Percentiles rank a stretch among this genome's conserved stretches.
Evolutionary conservation across 2,329 filamentous ascomycete species (phyloP).

Genomic region (Cladophialophora carrionii): DNA sequence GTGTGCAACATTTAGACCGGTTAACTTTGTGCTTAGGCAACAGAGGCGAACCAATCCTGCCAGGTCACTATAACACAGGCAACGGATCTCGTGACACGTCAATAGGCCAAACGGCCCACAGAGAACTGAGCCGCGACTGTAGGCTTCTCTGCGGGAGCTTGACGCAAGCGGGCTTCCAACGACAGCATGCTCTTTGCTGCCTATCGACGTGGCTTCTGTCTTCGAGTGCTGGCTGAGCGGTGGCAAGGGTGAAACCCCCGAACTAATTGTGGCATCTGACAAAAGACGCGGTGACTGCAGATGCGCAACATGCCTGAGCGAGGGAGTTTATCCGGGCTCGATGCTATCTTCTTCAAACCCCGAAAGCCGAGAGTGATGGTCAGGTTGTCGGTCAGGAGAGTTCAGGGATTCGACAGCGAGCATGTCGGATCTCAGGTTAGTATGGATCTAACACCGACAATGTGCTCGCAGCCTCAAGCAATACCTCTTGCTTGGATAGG

Average conservation of each 20-base stretch:
- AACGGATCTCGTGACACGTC: conserved; percentile 30
- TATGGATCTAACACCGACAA: neutral
- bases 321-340: neutral
- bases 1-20: conserved; percentile 20
- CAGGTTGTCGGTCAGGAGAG: neutral
- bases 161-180: neutral
- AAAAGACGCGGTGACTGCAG: neutral
- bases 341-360: neutral
- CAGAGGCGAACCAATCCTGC: conserved; percentile 22
- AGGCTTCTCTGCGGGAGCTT: neutral
- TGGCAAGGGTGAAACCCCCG: neutral
- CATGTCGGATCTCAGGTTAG: neutral
- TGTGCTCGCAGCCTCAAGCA: neutral
- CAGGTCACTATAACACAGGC: conserved; percentile 9
- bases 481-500: neutral
- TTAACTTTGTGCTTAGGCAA: conserved; percentile 15
- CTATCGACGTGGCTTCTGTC: neutral
- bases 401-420: neutral
- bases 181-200: neutral
- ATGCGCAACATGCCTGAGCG: neutral
- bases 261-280: neutral
- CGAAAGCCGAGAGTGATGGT: neutral
- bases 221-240: neutral
- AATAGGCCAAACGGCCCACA: conserved; percentile 21
- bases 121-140: conserved; percentile 1